These are phyloP conservation scores for Boletus rubropictus DNA, from an alignment of 768 basidiomycete genomes.

Conservation along the genomic window DNA sequence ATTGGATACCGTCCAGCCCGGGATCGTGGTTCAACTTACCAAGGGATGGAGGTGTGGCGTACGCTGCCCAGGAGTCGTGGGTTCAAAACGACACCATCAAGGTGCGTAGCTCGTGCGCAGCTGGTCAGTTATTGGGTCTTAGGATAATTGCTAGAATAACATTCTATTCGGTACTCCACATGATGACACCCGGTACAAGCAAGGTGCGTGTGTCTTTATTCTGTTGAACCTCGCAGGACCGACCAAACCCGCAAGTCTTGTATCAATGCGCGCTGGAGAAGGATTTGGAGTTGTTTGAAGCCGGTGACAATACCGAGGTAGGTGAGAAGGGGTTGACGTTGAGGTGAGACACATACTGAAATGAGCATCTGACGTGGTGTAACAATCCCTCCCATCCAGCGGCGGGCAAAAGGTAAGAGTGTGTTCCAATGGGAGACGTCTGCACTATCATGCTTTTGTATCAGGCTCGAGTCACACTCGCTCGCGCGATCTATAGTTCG, in stretches of 20 bases:
- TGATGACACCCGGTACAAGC: neutral
- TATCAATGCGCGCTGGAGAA: neutral
- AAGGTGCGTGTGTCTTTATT: neutral
- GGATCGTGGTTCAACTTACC: slow-evolving; percentile 2
- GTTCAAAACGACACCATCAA: slow-evolving; percentile 6
- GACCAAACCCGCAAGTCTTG: neutral
- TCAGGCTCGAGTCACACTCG: slow-evolving; percentile 1
- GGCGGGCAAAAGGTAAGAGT: neutral
- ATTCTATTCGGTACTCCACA: neutral
- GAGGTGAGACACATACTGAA: neutral
- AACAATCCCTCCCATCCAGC: neutral
- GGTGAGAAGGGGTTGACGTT: slow-evolving; percentile 2
- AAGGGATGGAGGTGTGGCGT: neutral
- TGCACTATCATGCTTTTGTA: neutral
- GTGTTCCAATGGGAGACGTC: no score
- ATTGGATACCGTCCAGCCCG: neutral
- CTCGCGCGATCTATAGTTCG: neutral
- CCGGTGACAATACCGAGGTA: slow-evolving; percentile 1
- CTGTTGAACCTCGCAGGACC: neutral
- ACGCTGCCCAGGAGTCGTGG: slow-evolving; percentile 2
- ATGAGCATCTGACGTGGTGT: neutral
- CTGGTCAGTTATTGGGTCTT: neutral
- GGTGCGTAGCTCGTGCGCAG: neutral
- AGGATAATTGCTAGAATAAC: neutral
- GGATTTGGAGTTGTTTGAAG: neutral